Evolutionary conservation across 306 rosid species (phyloP), one percentile per base, ranked within the genome.

Genomic region (Cucurbita argyrosperma): DNA sequence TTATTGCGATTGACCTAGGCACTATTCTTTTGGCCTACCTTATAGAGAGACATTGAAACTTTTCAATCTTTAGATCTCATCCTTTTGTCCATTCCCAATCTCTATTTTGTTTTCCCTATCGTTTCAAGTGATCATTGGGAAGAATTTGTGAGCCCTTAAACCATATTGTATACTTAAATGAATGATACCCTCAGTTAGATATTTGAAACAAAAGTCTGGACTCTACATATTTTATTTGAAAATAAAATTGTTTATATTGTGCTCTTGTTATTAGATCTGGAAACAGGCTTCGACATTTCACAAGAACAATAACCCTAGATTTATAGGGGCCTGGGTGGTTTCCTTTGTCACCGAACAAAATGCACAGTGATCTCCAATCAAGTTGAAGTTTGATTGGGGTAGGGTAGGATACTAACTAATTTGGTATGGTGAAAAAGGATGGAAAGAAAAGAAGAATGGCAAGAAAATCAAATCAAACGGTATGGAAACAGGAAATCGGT

Each of bases 391-490:
- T 38, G 68, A 62, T 38, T 23, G 52, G 52, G 47, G 47, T 38
- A n/a, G 69, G 14, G 63, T 50, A 50, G 54, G 53, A 66, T 64
- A 2, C 10, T 66, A 66, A 66, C 72, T 66, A 66, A 66, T 66
- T 43, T 68, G 35, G 40, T 68, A 46, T 26, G 47, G 55, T 46
- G 57, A 68, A 68, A 68, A 47, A 47, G 26, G 72, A 65, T 42
- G 72, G 50, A 38, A 42, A 40, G 35, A 18, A 64, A 66, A 43
- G 72, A 30, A 68, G 72, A 30, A 68, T 14, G 42, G 57, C 43
- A 23, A 47, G 7, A 58, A 69, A 68, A 70, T 70, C 60, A 70
- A 50, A 70, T 51, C 59, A 70, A 70, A 70, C 74, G 50, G 74
- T 47, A 21, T 68, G 55, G 57, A 47, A 47, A 68, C 74, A 69